These are phyloP conservation scores for Macadamia integrifolia DNA, from an alignment of 164 flowering plant species.

Conservation along the genomic window DNA sequence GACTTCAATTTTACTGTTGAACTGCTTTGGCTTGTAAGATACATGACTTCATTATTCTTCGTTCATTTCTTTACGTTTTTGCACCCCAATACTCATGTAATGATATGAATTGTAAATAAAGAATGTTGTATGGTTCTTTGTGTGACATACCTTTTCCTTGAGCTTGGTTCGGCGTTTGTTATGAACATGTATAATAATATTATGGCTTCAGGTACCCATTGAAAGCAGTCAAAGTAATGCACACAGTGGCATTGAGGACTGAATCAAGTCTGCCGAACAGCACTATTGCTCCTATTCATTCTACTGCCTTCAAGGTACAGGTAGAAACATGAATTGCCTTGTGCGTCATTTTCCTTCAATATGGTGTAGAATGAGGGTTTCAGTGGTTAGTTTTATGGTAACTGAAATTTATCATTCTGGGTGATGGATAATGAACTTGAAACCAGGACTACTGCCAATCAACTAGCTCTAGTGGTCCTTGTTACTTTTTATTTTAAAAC, in stretches of 20 bases:
- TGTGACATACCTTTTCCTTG: no score
- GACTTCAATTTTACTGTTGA: no score
- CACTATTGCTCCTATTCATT: constrained; percentile 29
- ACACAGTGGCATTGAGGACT: constrained; percentile 84
- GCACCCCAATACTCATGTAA: no score
- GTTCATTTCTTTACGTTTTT: no score
- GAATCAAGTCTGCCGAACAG: constrained; percentile 56
- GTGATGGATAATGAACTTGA: background rate
- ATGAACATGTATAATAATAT: background rate
- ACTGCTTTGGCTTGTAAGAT: no score
- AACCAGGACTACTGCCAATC: background rate
- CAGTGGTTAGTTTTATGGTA: background rate
- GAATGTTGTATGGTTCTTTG: no score
- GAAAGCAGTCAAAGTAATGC: constrained; percentile 98
- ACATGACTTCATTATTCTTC: no score
- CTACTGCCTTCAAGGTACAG: constrained; percentile 41
- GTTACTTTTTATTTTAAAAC: background rate
- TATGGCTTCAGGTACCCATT: constrained; percentile 59
- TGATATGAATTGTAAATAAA: no score
- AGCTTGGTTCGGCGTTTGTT: no score
- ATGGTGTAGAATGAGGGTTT: no score
- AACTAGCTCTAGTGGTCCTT: background rate
- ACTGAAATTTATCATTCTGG: background rate
- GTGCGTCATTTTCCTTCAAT: no score
- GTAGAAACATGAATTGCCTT: no score